Base-by-base conservation (phyloP, 2,329 filamentous ascomycete species). In the Penicillium vulpinum region DNA sequence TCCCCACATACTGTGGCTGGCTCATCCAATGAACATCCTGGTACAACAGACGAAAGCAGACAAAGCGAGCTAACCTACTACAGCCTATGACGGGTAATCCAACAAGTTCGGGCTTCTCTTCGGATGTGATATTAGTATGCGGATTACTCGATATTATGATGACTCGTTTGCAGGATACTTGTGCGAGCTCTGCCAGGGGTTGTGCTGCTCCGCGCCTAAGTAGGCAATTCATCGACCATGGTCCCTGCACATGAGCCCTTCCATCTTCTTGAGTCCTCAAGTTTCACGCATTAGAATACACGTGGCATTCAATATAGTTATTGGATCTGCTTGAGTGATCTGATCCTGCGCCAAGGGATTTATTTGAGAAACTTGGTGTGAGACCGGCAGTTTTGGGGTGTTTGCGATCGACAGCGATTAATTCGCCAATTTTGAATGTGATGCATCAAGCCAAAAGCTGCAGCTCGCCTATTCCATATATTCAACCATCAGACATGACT, bases 341-440 rank as follows among this genome's bases (percentile, higher is more conserved):
- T n/a, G 1, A 36, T 13, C 29, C 5, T 26, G n/a, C 3, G 5
- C 7, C 22, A 24, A 24, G 31, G 50, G n/a, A 24, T 29, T 35
- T 21, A 5, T 16, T 5, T n/a, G n/a, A n/a, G 4, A 24, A 24
- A 1, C 33, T 18, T 4, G 3, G 1, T 15, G 2, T 46, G 18
- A 46, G 28, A 33, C 28, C 0, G 18, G 5, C 9, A 1, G 16
- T n/a, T 22, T 1, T 33, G 26, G 13, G 24, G 13, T 38, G 18
- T 44, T 44, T 43, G 49, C 15, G 38, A 51, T 51, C 49, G 38
- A 44, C 38, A 13, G 41, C 15, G n/a, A 51, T 58, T 22, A 26
- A 21, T 35, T 26, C 8, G 26, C 26, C 35, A 26, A 43, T 31
- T 24, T 18, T 18, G 16, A 28, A 21, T 26, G 38, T 31, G 28